Base-by-base conservation (phyloP, 2,329 filamentous ascomycete species). In the Cladosporium sphaerospermum region DNA sequence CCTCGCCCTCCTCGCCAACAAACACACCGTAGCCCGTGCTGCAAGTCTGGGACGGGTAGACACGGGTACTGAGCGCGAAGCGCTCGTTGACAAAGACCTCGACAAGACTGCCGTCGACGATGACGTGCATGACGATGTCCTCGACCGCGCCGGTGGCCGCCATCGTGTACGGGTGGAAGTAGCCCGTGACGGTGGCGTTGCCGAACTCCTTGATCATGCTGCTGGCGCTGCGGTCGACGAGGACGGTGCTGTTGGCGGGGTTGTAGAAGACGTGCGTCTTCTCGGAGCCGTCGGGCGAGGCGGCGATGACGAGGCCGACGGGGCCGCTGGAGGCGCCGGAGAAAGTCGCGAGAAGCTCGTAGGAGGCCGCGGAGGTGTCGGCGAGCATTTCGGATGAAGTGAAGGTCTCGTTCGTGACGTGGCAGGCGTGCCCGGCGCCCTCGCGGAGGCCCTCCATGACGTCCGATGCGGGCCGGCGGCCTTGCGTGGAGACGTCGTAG, bases 71-170 rank as follows among this genome's bases (percentile, higher is more conserved):
- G 36, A 71, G 57, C 1, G 67, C 66, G 16, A 71, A 71, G n/a
- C 69, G 62, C 32, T 69, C 72, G 54, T 77, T 77, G 40, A 75
- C 62, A 56, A 73, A 75, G 23, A 78, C 60, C 61, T 78, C 75
- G 0, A 76, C 61, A 19, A 76, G 62, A 1, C 71, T 74, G 19
- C 74, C 74, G 54, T 78, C 75, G 39, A 77, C 58, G 61, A 73
- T 76, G 54, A 77, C 64, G 52, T 75, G 64, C 63, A 76, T 69
- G 5, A 63, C 59, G 32, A 77, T 64, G 14, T 66, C 63, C 59
- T 78, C 75, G 0, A 48, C 50, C 33, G 59, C 50, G 1, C 62
- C 64, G 33, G 62, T 60, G 9, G 42, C 33, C 1, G 43, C 37
- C 45, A 70, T 61, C 4, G 68, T 71, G 65, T 75, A 75, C 3